phyloP scores from a whole-genome alignment of 2,329 filamentous ascomycete genomes.

The Microdochium nivale region DNA sequence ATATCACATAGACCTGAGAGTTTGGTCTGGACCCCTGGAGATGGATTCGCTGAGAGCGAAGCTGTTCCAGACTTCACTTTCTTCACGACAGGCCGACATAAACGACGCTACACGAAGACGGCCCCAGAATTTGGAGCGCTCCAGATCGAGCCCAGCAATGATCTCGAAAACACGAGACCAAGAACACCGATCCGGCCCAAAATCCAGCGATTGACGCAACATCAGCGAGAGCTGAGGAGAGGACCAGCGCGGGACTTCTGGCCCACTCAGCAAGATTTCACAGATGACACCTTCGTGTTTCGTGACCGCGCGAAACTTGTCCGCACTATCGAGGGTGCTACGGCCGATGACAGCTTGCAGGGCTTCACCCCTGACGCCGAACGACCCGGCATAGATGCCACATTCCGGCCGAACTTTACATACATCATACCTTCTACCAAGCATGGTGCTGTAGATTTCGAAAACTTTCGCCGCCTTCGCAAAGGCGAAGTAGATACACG shows the following conservation, averaged over 20 bases:
- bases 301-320: neutral
- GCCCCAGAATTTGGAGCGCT: slow-evolving; percentile 13
- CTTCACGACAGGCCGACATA: slow-evolving; percentile 11
- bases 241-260: neutral
- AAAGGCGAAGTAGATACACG: neutral
- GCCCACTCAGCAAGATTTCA: neutral
- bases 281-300: neutral
- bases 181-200: neutral
- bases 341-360: neutral
- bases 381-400: neutral
- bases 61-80: slow-evolving; percentile 11
- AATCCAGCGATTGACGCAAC: neutral
- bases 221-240: neutral
- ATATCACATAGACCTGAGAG: neutral
- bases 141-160: slow-evolving; percentile 6
- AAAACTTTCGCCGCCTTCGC: neutral
- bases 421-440: neutral
- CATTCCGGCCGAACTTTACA: neutral
- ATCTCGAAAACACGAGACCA: neutral
- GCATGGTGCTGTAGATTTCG: neutral
- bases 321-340: neutral
- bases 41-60: slow-evolving; percentile 21
- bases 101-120: slow-evolving; percentile 10
- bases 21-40: slow-evolving; percentile 13
- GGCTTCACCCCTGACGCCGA: neutral